Evolutionary conservation across 495 filamentous ascomycete genomes (phyloP), one percentile per base, ranked within the genome.

Genomic region (Lasiosphaeria hispida): DNA sequence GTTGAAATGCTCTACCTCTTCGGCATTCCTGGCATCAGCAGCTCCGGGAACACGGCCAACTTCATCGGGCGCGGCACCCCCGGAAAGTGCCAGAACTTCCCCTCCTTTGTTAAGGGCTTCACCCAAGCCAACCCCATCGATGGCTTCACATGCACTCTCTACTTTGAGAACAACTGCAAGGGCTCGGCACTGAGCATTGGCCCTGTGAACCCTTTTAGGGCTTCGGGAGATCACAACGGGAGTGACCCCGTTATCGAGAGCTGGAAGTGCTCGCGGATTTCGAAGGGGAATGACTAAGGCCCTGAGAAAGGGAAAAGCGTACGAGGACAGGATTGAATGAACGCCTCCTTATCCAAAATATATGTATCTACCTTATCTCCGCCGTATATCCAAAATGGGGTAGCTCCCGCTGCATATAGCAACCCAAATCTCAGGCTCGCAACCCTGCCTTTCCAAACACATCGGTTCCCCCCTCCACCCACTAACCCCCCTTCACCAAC

Each of bases 51-150:
- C 36, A 39, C 13, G 1, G 49, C 35, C 35, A 52, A 38, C 35
- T 52, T 52, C 35, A 40, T 52, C 35, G 49, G 49, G 14, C 35
- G 35, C 49, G 49, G 49, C 49, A 52, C 49, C 3, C 35, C 35
- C 6, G 49, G 49, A 5, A 8, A 40, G 9, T 52, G 49, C 36
- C 49, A 52, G 15, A 52, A 52, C 49, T 52, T 52, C 49, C 49
- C 49, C 5, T 52, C 49, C 35, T 52, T 52, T 36, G 49, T 52
- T 15, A 52, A 52, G 49, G 49, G 49, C 49, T 52, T 52, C 49
- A 40, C 7, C 7, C 35, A 40, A 14, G 49, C 49, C 49, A 39
- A 52, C 35, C 49, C 49, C 35, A 38, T 52, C 36, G 49, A 52
- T 36, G 49, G 49, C 49, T 52, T 39, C 36, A 52, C 49, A 4